Evolutionary conservation across 2,329 filamentous ascomycete species (phyloP).

Genomic region (Verticillium klebahnii): DNA sequence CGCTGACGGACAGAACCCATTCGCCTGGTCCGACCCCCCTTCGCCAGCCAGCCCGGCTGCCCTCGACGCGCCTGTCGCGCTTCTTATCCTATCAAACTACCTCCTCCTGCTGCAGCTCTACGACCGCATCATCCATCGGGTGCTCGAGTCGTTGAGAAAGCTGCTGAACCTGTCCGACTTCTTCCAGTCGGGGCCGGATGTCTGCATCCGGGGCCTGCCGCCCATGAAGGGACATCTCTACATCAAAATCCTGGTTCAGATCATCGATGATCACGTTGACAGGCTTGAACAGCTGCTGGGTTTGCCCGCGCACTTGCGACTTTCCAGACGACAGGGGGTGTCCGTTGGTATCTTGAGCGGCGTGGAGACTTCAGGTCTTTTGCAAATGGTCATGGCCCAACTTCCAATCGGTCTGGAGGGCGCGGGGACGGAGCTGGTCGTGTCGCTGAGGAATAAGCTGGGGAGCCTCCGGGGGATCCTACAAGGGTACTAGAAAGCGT

Average conservation of each 20-base stretch:
- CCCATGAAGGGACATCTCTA: background rate
- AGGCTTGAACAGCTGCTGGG: background rate
- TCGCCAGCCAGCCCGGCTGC: background rate
- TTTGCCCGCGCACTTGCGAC: background rate
- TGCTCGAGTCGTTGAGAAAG: background rate
- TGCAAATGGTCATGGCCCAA: background rate
- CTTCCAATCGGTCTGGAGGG: background rate
- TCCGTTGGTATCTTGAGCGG: background rate
- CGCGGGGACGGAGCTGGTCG: too few relatives aligned
- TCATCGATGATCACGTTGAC: background rate
- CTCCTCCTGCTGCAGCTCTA: background rate
- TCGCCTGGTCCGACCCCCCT: background rate
- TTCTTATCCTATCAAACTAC: background rate
- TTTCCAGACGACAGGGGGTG: background rate
- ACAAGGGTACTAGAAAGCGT: too few relatives aligned
- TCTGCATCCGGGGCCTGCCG: background rate
- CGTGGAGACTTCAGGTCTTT: background rate
- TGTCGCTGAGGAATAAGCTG: too few relatives aligned
- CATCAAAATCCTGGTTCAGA: background rate
- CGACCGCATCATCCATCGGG: background rate
- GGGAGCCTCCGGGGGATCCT: too few relatives aligned
- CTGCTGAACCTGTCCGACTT: background rate
- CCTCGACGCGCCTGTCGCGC: background rate
- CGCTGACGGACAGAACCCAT: background rate
- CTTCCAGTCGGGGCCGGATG: background rate